Base-by-base conservation (phyloP, 768 basidiomycete genomes). In the Boletus rubropictus region DNA sequence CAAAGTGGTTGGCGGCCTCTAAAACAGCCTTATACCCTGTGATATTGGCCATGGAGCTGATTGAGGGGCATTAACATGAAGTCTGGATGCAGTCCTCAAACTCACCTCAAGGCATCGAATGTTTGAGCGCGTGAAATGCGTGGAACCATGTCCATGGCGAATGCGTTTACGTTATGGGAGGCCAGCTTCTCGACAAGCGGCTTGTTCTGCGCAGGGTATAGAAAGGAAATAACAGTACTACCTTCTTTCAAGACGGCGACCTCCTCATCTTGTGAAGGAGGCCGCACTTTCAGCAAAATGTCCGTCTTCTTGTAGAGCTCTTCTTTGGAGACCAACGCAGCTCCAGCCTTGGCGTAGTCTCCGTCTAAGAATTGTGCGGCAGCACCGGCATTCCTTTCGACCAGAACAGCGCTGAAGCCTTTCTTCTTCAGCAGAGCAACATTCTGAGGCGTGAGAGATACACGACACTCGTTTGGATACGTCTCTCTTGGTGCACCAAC, bases 111-210 rank as follows among this genome's bases (percentile, higher is more conserved):
- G 31, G 85, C 90, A 67, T 93, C 90, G 54, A 91, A 93, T 18
- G 86, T 86, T 64, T 93, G 90, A 37, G 90, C 90, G 44, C 90
- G 80, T 51, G 88, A 91, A 56, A 93, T 91, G 48, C 90, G 79
- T 56, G 90, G 90, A 71, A 93, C 89, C 78, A 84, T 80, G 61
- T 93, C 90, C 90, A 93, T 93, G 45, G 85, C 89, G 60, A 93
- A 87, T 22, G 79, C 80, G 54, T 81, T 88, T 46, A 84, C 72
- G 52, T 79, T 79, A 44, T 79, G 77, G 27, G 74, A 66, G n/a
- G 82, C 77, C 52, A 91, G 70, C 40, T 74, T 72, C 57, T 90
- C 82, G 21, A 92, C 80, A 40, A 85, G 75, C 31, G 72, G 64
- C 64, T 83, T 82, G 69, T 92, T 92, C 69, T 91, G 88, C 20